Evolutionary conservation across 2,329 filamentous ascomycete genomes (phyloP), one percentile per base, ranked within the genome.

Genomic region (Acrocalymma vagum): DNA sequence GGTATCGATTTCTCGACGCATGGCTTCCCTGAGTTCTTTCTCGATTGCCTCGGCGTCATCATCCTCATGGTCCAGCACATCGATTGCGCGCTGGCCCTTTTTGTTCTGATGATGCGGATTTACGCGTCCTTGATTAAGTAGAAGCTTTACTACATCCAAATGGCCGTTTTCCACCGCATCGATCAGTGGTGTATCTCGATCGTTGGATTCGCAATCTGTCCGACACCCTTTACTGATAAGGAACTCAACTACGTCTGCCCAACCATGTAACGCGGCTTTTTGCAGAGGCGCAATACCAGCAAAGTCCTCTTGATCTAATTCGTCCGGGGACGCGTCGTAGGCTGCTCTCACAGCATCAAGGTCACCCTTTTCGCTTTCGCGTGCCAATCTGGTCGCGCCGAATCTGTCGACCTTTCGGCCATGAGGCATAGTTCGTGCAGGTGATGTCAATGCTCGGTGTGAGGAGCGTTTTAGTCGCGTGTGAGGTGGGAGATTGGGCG

Each of bases 101-200:
- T 90, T 85, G 64, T 97, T 96, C 30, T 91, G 86, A 54, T 91
- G 88, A 33, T 91, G 85, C 32, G 94, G 94, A 63, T 99, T 95
- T 9, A 95, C 93, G 9, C 57, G 55, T 3, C 92, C 93, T 41
- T 92, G 87, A 39, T 87, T 83, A 3, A 99, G 77, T 22, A 99
- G 75, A 8, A 96, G 77, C 60, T 85, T 89, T 27, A 99, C 88
- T 4, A 97, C 93, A 13, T 88, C 88, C 6, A 96, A 68, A 63
- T 99, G 92, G 1, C 90, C 90, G 60, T 99, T 99, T 57, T 97
- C 94, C 18, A 97, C 91, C 5, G 94, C 94, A 74, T 99, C 94
- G 38, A 99, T 86, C 23, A 99, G 79, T 18, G 94, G 94, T 0
- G 94, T 97, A 60, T 99, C 94, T 60, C 90, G 72, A 40, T 78